phyloP scores from a whole-genome alignment of 331 rosid genomes.

The Quercus phellos region DNA sequence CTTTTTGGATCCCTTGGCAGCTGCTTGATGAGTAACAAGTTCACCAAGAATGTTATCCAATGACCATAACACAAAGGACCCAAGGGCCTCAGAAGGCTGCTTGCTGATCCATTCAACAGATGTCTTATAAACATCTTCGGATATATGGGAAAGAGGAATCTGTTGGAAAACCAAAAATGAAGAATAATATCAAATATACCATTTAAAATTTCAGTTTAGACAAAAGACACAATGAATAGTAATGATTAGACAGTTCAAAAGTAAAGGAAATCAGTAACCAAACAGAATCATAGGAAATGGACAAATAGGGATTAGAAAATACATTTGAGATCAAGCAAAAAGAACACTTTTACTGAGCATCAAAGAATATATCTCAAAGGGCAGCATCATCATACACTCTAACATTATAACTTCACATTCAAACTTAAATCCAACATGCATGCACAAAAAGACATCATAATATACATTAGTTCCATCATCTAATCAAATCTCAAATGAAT shows the following conservation, averaged over 20 bases:
- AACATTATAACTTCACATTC: neutral
- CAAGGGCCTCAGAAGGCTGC: slow-evolving; percentile 50
- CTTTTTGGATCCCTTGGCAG: slow-evolving; percentile 56
- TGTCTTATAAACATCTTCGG: slow-evolving; percentile 49
- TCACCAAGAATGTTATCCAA: slow-evolving; percentile 56
- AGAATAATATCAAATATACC: neutral
- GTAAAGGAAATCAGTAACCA: neutral
- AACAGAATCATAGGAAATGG: neutral
- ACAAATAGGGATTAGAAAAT: neutral
- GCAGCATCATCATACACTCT: neutral
- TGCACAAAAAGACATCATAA: slow-evolving; percentile 1
- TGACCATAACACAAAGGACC: slow-evolving; percentile 51
- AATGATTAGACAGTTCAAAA: neutral
- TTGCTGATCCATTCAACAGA: slow-evolving; percentile 58
- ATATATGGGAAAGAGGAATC: slow-evolving; percentile 57
- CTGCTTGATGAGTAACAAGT: slow-evolving; percentile 48
- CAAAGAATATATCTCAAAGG: neutral
- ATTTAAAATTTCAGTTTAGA: neutral
- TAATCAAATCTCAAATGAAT: neutral
- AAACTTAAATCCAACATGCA: neutral
- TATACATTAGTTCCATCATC: slow-evolving; percentile 6
- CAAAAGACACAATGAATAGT: neutral
- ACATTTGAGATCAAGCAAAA: neutral
- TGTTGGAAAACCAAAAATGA: slow-evolving; percentile 20
- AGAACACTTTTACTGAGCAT: neutral